phyloP scores from a whole-genome alignment of 192 early-diverging fungal species.

The Coemansia sp. region DNA sequence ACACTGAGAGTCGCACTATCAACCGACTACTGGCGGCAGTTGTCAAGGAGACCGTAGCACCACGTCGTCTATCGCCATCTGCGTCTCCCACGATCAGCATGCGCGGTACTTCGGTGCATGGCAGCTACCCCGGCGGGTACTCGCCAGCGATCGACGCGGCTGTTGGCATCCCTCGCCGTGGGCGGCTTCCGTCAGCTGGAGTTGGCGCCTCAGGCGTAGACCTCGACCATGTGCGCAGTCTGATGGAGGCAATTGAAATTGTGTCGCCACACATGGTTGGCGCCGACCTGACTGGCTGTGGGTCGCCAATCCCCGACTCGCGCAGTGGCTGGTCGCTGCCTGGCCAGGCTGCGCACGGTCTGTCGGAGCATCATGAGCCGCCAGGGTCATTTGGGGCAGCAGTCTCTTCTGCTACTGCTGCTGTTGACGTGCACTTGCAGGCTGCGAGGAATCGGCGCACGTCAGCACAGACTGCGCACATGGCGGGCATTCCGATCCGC shows the following conservation, averaged over 20 bases:
- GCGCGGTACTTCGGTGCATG: constrained; percentile 27
- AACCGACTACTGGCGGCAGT: constrained; percentile 33
- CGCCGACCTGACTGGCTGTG: constrained; percentile 26
- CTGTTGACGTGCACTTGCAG: constrained; percentile 22
- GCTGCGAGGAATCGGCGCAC: constrained; percentile 37
- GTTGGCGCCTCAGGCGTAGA: constrained; percentile 10
- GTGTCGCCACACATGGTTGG: constrained; percentile 45
- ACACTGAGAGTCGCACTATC: constrained; percentile 35
- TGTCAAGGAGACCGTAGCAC: constrained; percentile 41
- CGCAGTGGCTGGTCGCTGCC: constrained; percentile 47
- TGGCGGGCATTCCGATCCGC: constrained; percentile 32
- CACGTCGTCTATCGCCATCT: constrained; percentile 30
- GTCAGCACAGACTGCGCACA: constrained; percentile 24
- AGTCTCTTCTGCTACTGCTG: background rate
- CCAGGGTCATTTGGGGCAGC: constrained; percentile 17
- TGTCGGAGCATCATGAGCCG: constrained; percentile 25
- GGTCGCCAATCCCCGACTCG: constrained; percentile 37
- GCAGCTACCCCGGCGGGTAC: constrained; percentile 28
- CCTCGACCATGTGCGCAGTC: constrained; percentile 43
- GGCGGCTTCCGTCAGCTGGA: constrained; percentile 6
- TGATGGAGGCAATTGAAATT: constrained; percentile 45
- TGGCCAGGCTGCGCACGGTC: constrained; percentile 25
- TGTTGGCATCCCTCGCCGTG: constrained; percentile 10
- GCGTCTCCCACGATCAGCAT: constrained; percentile 31
- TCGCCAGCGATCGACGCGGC: constrained; percentile 34